Percentiles rank a stretch among this genome's conserved stretches.
Evolutionary conservation across 1,284 basidiomycete species (phyloP).

Genomic region (Leccinum subrobustum): DNA sequence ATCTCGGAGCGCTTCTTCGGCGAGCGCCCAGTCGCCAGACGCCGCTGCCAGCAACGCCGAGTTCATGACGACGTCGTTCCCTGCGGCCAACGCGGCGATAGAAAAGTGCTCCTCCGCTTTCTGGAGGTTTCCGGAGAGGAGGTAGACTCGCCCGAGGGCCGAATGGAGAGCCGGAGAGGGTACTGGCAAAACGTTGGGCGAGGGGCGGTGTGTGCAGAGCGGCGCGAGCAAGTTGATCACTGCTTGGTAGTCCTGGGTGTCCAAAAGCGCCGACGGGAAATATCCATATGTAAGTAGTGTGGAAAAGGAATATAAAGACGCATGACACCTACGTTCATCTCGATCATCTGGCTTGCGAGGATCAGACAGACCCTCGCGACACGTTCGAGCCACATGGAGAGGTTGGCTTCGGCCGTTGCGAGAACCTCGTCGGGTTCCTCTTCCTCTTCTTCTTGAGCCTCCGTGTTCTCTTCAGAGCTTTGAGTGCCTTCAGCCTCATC

Average conservation of each 20-base stretch:
- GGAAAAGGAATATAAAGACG: neutral
- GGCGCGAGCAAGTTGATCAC: constrained; percentile 64
- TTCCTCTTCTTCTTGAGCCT: neutral
- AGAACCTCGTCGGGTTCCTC: constrained; percentile 4
- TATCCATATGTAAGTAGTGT: neutral
- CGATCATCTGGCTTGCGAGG: constrained; percentile 70
- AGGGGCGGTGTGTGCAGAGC: constrained; percentile 46
- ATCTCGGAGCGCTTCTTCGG: constrained; percentile 43
- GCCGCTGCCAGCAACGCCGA: constrained; percentile 60
- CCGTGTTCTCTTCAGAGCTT: neutral
- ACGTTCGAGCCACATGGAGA: constrained; percentile 78
- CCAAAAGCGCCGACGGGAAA: neutral
- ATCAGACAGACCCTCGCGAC: constrained; percentile 67
- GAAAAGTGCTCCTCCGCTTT: constrained; percentile 56
- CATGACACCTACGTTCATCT: constrained; percentile 57
- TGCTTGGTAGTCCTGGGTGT: constrained; percentile 62
- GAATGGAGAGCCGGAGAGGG: constrained; percentile 57
- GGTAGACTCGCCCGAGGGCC: constrained; percentile 68
- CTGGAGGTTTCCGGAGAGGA: constrained; percentile 64
- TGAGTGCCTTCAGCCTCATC: neutral
- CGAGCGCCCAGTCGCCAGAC: constrained; percentile 64
- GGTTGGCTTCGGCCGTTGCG: constrained; percentile 38
- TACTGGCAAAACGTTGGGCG: constrained; percentile 10
- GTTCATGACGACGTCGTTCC: constrained; percentile 51
- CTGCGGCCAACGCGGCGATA: constrained; percentile 37